phyloP scores from a whole-genome alignment of 2,329 filamentous ascomycete genomes.

The Xylaria sp. region DNA sequence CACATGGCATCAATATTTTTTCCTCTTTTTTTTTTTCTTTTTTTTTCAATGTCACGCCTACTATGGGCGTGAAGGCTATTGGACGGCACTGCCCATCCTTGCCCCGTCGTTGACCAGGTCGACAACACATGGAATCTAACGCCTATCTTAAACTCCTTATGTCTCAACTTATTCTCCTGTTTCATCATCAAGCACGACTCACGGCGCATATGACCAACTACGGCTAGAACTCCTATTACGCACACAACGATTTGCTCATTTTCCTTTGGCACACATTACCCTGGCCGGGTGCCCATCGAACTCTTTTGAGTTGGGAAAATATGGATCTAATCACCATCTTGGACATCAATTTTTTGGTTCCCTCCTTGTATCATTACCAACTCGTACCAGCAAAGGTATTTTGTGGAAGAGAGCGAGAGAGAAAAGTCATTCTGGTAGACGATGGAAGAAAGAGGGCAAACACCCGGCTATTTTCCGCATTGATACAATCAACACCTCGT shows the following conservation, averaged over 20 bases:
- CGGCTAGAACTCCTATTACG: constrained; percentile 45
- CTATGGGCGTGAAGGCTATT: constrained; percentile 14
- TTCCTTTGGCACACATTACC: constrained; percentile 32
- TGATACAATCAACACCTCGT: constrained; percentile 2
- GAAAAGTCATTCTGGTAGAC: constrained; percentile 26
- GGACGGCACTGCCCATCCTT: constrained; percentile 10
- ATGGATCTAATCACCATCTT: constrained; percentile 38
- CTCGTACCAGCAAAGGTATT: constrained; percentile 34
- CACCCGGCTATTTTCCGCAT: neutral
- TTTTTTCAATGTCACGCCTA: constrained; percentile 1
- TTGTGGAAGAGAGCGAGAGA: constrained; percentile 30
- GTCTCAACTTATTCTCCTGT: constrained; percentile 40
- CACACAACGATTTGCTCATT: constrained; percentile 38
- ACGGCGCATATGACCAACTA: constrained; percentile 48
- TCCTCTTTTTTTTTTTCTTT: constrained; percentile 20
- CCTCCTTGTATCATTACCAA: constrained; percentile 37
- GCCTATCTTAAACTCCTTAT: constrained; percentile 32
- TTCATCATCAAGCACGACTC: constrained; percentile 46
- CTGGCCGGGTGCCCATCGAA: constrained; percentile 28
- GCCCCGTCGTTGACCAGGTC: constrained; percentile 8
- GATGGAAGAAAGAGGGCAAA: constrained; percentile 22
- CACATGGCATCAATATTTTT: constrained; percentile 24
- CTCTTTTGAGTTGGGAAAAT: constrained; percentile 31
- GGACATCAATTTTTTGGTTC: constrained; percentile 31
- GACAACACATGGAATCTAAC: constrained; percentile 18